Evolutionary conservation across 208 protist species (phyloP), one percentile per base, ranked within the genome.

Genomic region (Sergeia podlipaevii): DNA sequence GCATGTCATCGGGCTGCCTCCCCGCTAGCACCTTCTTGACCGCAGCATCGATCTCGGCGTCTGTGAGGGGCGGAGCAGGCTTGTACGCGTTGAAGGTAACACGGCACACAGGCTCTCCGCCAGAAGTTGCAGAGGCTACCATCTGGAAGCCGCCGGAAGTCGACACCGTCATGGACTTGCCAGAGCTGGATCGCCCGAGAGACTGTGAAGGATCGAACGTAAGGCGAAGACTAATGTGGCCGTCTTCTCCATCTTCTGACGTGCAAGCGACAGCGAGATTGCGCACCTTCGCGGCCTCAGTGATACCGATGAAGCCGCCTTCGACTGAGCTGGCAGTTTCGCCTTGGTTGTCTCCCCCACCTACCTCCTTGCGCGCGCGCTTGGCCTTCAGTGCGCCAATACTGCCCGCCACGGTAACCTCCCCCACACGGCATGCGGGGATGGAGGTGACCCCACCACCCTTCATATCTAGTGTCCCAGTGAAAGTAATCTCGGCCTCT

Each of bases 141-240:
- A 50, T 64, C 69, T 69, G 77, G 28, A 73, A 82, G 38, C 80
- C 80, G 3, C 50, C 53, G 13, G 74, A 77, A 0, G 80, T 63
- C 30, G 70, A 44, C 5, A 95, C 80, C 3, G 54, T 66, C 17
- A 87, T 18, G 15, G 80, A 82, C 63, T 89, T 90, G 7, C 79
- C 84, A 4, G 77, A 80, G 1, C 42, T 46, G 0, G 69, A 73
- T 23, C 60, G 66, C 6, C 77, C 77, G 20, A 65, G 64, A 2
- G 27, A 49, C 45, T 70, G 39, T 4, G 76, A 85, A 5, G 81
- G 82, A 47, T 93, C 82, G 29, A 93, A 75, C 0, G 64, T 56
- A 32, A 88, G 7, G 0, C 45, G 33, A 2, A 91, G 18, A 4
- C 33, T 21, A 55, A 80, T 59, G 46, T 10, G 32, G 11, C 38